Evolutionary conservation across 352 stramenopile species (phyloP).

Genomic region (Phytophthora idaei): DNA sequence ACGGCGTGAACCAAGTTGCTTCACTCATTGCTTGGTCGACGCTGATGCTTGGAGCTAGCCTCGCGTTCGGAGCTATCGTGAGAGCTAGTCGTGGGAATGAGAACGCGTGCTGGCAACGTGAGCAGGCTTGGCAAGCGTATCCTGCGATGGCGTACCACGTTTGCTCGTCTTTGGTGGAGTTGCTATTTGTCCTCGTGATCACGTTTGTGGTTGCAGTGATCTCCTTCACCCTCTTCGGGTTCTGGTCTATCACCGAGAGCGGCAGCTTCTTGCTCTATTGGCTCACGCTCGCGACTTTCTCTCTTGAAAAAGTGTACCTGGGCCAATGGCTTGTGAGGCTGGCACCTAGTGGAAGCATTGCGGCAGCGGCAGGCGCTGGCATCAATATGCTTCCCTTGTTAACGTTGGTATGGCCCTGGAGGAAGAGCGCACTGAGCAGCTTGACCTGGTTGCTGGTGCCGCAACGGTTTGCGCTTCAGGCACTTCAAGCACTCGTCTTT

Average conservation of each 20-base stretch:
- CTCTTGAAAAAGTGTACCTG: constrained; percentile 29
- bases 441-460: constrained; percentile 25
- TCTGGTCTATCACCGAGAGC: constrained; percentile 24
- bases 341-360: constrained; percentile 9
- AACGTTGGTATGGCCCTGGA: constrained; percentile 23
- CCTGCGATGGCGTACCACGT: constrained; percentile 25
- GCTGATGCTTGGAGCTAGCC: constrained; percentile 21
- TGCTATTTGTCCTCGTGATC: constrained; percentile 15
- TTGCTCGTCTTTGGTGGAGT: constrained; percentile 23
- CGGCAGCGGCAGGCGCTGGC: constrained; percentile 12
- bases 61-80: constrained; percentile 10
- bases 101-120: constrained; percentile 30
- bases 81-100: constrained; percentile 21
- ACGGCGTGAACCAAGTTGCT: constrained; percentile 30
- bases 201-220: constrained; percentile 21
- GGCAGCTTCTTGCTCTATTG: constrained; percentile 32
- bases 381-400: constrained; percentile 37
- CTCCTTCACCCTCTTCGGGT: constrained; percentile 24
- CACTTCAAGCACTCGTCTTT: constrained; percentile 34
- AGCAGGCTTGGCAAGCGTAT: constrained; percentile 34
- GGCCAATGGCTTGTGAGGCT: constrained; percentile 32
- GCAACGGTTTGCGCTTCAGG: constrained; percentile 28
- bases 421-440: constrained; percentile 10
- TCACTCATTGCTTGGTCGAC: constrained; percentile 37
- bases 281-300: constrained; percentile 28